phyloP scores from a whole-genome alignment of 768 basidiomycete genomes.

The Krasilnikovozyma curviuscula region DNA sequence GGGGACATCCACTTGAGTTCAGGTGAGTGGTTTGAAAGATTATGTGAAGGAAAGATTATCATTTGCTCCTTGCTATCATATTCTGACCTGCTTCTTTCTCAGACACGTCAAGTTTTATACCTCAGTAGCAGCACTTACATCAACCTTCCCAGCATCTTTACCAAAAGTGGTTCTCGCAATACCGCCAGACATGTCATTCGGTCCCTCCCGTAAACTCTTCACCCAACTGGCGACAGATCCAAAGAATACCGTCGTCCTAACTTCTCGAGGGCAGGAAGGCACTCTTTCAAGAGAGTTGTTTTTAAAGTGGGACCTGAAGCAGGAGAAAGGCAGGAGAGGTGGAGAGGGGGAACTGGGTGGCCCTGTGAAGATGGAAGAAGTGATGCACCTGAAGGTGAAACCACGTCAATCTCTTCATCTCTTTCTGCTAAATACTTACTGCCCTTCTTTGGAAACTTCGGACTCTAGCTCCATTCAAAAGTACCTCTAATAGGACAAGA shows the following conservation, averaged over 20 bases:
- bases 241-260: conserved; percentile 73
- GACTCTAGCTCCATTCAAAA: conserved; percentile 58
- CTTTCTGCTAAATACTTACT: not conserved
- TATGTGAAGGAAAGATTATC: not conserved
- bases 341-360: conserved; percentile 76
- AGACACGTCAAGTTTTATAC: conserved; percentile 87
- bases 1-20: conserved; percentile 42
- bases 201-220: conserved; percentile 71
- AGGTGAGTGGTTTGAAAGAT: conserved; percentile 35
- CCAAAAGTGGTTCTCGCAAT: conserved; percentile 89
- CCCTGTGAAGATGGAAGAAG: conserved; percentile 61
- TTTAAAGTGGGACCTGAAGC: conserved; percentile 64
- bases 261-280: conserved; percentile 54
- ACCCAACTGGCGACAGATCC: conserved; percentile 62
- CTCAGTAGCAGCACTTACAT: conserved; percentile 55
- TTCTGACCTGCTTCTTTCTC: not conserved
- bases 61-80: not conserved
- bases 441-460: not conserved
- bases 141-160: conserved; percentile 63
- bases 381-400: conserved; percentile 45
- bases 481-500: conserved; percentile 75
- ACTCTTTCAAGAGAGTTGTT: conserved; percentile 63
- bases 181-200: conserved; percentile 79
- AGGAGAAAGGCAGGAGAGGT: conserved; percentile 64
- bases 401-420: not conserved